phyloP scores from a whole-genome alignment of 139 green algal species.

The Haematococcus lacustris region DNA sequence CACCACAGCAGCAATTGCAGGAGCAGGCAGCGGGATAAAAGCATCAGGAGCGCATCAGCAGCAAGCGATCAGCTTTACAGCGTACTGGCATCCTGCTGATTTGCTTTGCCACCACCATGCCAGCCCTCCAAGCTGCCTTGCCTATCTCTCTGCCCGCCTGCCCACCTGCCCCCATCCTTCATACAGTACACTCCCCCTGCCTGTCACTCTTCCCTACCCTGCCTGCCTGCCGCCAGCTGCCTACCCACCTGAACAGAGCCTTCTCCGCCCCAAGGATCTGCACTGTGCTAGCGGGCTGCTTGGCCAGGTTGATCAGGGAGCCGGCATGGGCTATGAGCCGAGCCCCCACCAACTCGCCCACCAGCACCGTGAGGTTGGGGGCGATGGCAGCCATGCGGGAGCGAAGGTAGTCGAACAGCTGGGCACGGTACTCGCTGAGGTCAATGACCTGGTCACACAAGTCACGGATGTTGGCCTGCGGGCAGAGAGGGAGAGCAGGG shows the following conservation, averaged over 20 bases:
- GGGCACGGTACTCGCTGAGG: slow-evolving; percentile 90
- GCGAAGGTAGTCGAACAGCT: slow-evolving; percentile 96
- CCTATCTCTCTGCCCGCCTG: too few relatives aligned
- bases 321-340: slow-evolving; percentile 95
- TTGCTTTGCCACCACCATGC: too few relatives aligned
- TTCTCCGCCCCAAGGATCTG: slow-evolving; percentile 97
- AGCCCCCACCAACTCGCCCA: slow-evolving; percentile 97
- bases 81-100: too few relatives aligned
- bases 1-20: too few relatives aligned
- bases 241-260: slow-evolving; percentile 42
- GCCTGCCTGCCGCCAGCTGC: too few relatives aligned
- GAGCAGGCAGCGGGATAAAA: too few relatives aligned
- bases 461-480: slow-evolving; percentile 9
- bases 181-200: too few relatives aligned
- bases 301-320: slow-evolving; percentile 91
- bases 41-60: too few relatives aligned
- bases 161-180: too few relatives aligned
- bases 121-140: too few relatives aligned
- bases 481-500: background rate
- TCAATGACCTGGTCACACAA: slow-evolving; percentile 69
- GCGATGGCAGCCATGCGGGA: slow-evolving; percentile 90
- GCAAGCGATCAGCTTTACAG: too few relatives aligned
- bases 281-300: slow-evolving; percentile 91
- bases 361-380: slow-evolving; percentile 95
- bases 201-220: too few relatives aligned